Conservation (phyloP, 768 basidiomycete genomes). For the Amanita subjunquillea region DNA sequence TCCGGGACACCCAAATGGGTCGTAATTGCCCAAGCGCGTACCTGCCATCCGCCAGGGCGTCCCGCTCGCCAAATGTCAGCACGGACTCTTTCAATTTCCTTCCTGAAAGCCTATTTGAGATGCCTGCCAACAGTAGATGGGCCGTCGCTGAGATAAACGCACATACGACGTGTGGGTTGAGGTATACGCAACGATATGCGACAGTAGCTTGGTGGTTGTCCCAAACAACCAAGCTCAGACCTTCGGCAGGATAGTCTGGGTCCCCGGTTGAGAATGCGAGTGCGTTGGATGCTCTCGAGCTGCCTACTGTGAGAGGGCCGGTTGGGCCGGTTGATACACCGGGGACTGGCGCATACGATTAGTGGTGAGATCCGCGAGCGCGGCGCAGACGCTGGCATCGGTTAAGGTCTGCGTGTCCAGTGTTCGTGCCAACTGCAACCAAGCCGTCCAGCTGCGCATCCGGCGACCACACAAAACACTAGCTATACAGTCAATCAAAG, state of each 20-base stretch:
- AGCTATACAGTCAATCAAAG: not conserved
- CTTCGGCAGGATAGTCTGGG: constrained; percentile 69
- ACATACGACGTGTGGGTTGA: constrained; percentile 15
- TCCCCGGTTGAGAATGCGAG: constrained; percentile 58
- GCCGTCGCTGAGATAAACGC: constrained; percentile 63
- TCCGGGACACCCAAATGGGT: not conserved
- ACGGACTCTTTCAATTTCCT: constrained; percentile 53
- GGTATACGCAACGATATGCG: constrained; percentile 10
- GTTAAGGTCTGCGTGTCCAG: constrained; percentile 65
- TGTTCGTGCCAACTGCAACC: constrained; percentile 63
- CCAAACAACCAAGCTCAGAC: constrained; percentile 70
- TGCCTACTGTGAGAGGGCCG: constrained; percentile 51
- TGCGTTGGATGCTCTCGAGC: constrained; percentile 61
- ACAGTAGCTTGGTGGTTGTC: constrained; percentile 34
- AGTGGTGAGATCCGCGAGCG: constrained; percentile 25
- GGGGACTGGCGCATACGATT: constrained; percentile 18
- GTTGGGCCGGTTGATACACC: constrained; percentile 47
- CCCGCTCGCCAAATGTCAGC: constrained; percentile 66
- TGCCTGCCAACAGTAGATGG: constrained; percentile 59
- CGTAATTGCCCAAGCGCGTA: not conserved
- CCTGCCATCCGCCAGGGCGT: constrained; percentile 58
- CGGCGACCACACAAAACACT: constrained; percentile 84
- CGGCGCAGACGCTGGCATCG: constrained; percentile 54
- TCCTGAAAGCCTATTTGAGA: constrained; percentile 66
- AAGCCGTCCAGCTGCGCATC: constrained; percentile 61